phyloP scores from a whole-genome alignment of 2,329 filamentous ascomycete genomes.

The Monilinia fructicola region DNA sequence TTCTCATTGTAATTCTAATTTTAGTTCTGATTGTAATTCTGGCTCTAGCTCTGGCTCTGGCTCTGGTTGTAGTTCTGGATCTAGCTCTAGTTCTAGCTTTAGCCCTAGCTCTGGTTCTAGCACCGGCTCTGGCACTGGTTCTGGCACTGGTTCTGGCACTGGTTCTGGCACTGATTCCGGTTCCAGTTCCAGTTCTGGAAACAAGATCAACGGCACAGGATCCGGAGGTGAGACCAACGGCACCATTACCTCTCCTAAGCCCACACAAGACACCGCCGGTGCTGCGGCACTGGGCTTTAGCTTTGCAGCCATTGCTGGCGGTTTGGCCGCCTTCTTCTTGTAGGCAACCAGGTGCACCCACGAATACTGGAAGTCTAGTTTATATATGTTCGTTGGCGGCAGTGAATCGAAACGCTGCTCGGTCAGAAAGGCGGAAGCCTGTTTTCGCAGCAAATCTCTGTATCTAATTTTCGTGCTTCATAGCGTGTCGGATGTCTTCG shows the following conservation, averaged over 20 bases:
- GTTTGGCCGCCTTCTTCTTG: slow-evolving; percentile 30
- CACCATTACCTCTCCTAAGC: slow-evolving; percentile 10
- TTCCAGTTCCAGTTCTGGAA: neutral
- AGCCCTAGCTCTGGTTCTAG: too few species aligned
- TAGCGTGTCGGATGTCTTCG: neutral
- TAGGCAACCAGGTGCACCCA: neutral
- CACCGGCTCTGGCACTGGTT: neutral
- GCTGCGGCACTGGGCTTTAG: slow-evolving; percentile 27
- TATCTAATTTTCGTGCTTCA: neutral
- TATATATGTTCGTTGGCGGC: accelerated
- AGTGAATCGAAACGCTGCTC: too few species aligned
- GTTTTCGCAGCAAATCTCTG: accelerated
- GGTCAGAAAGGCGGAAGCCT: neutral
- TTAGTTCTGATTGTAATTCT: too few species aligned
- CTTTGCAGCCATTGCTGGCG: slow-evolving; percentile 29
- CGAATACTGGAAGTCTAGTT: neutral
- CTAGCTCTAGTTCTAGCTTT: neutral
- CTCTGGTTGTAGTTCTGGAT: neutral
- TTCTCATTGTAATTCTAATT: too few species aligned
- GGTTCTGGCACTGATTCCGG: neutral
- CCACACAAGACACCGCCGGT: slow-evolving; percentile 21
- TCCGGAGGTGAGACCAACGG: slow-evolving; percentile 2
- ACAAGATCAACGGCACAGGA: neutral
- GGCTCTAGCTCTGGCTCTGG: too few species aligned
- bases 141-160: too few species aligned